A percentile compares a stretch with the other conserved stretches of the same genome.
Evolutionary conservation across 139 green algal genomes (phyloP).

Genomic region (Chlamydomonas sp.): DNA sequence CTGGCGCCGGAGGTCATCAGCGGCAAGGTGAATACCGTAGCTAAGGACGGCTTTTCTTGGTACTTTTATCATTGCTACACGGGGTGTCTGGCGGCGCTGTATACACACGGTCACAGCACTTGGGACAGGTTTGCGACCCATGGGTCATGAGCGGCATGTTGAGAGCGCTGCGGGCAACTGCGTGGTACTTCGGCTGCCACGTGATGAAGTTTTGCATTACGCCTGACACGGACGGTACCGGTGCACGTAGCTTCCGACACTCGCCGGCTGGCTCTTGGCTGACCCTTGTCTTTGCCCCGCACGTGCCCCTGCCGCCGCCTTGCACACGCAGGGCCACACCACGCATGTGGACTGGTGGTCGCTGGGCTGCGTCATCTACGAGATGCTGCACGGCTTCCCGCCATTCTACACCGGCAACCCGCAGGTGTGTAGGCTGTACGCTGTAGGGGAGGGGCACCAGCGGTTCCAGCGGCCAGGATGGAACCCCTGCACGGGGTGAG

Average conservation of each 20-base stretch:
- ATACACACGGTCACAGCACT: too few relatives aligned
- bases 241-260: too few relatives aligned
- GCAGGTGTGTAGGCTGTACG: neutral
- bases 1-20: conserved; percentile 84
- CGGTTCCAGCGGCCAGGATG: neutral
- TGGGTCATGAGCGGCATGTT: too few relatives aligned
- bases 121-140: too few relatives aligned
- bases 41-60: neutral
- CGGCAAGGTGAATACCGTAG: conserved; percentile 57
- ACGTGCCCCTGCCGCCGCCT: neutral
- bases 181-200: too few relatives aligned
- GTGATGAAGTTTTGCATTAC: too few relatives aligned
- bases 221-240: too few relatives aligned
- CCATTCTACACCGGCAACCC: conserved; percentile 79
- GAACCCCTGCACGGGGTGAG: too few relatives aligned
- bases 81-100: too few relatives aligned
- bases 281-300: neutral
- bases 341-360: conserved; percentile 88
- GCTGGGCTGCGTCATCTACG: conserved; percentile 84
- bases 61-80: neutral
- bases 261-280: too few relatives aligned
- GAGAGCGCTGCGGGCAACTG: too few relatives aligned
- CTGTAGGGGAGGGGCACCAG: too few relatives aligned
- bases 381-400: conserved; percentile 81
- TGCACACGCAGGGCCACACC: conserved; percentile 65